Evolutionary conservation across 495 filamentous ascomycete species (phyloP).

Genomic region (Penicillium turbatum): DNA sequence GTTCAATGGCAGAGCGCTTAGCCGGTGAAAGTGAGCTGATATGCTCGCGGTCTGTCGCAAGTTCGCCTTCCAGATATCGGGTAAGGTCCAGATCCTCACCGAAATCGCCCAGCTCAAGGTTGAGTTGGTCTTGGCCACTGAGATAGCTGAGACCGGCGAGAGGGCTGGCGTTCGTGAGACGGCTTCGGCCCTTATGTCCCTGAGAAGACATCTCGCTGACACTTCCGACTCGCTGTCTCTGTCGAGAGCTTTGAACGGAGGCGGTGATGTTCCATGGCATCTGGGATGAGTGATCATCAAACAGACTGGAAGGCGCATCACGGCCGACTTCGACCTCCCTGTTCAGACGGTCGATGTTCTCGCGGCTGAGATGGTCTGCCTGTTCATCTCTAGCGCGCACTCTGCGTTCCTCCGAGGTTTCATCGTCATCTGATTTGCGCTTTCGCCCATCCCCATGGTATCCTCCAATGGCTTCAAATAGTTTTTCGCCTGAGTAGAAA

Average conservation of each 20-base stretch:
- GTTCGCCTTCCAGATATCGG: conserved; percentile 34
- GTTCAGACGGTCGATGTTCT: conserved; percentile 10
- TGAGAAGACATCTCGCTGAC: conserved; percentile 54
- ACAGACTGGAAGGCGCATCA: conserved; percentile 51
- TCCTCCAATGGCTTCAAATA: conserved; percentile 45
- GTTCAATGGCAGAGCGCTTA: conserved; percentile 38
- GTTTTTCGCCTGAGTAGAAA: conserved; percentile 51
- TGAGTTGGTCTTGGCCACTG: conserved; percentile 32
- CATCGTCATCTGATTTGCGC: conserved; percentile 34
- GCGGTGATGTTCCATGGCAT: conserved; percentile 71
- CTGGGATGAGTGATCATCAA: conserved; percentile 54
- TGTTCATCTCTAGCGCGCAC: conserved; percentile 39
- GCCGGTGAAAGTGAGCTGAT: conserved; percentile 40
- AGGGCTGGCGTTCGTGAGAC: conserved; percentile 57
- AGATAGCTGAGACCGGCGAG: conserved; percentile 51
- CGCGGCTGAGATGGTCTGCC: conserved; percentile 38
- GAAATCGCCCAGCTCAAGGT: conserved; percentile 26
- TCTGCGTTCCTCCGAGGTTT: conserved; percentile 33
- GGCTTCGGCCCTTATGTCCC: conserved; percentile 31
- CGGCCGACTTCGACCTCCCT: conserved; percentile 57
- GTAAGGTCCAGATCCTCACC: conserved; percentile 41
- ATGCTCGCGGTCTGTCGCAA: conserved; percentile 34
- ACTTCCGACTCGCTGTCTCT: conserved; percentile 46
- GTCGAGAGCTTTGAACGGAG: conserved; percentile 55
- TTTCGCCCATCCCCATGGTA: conserved; percentile 32